Base-by-base conservation (phyloP, 768 basidiomycete genomes). In the Leccinum aurantiacum region DNA sequence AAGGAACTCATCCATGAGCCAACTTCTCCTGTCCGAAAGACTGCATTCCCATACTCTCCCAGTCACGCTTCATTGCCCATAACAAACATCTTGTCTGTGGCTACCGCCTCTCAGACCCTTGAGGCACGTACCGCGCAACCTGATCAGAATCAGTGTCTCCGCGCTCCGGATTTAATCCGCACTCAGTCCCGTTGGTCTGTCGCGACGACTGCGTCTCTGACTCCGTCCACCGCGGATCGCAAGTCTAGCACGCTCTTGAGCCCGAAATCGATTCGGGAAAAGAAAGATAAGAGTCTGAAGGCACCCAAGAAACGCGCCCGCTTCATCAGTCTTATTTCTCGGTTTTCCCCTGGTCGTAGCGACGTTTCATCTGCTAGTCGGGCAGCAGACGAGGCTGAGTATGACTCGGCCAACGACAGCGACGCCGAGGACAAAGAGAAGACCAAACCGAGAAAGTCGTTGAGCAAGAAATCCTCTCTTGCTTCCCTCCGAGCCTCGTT, bases 251-350 rank as follows among this genome's bases (percentile, higher is more conserved):
- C 57, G 0, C 54, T 54, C 8, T 22, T 63, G n/a, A 50, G 38
- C n/a, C 60, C 63, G 3, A 70, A 56, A 35, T 57, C 59, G 0
- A 56, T 65, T 14, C 66, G 56, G 46, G 54, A 53, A 1, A 74
- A 67, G 41, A 73, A 65, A 22, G 54, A 56, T 24, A 72, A 73
- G 58, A 6, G 33, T 5, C 4, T 63, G 9, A 75, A 74, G 54
- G 64, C 66, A 0, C 71, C 72, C 11, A 68, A 62, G 48, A 75
- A 74, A 48, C 72, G 72, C 6, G n/a, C 70, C 0, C 74, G 74
- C 11, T 73, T 73, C 54, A 70, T 75, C 37, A 72, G 66, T 49
- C 68, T 73, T 46, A 72, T 73, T 9, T 74, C 72, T 0, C 72
- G 70, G 4, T 27, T 73, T 3, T 75, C 73, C 1, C 73, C 72